phyloP scores from a whole-genome alignment of 768 basidiomycete species.

The Sistotremastrum niveocremeum region DNA sequence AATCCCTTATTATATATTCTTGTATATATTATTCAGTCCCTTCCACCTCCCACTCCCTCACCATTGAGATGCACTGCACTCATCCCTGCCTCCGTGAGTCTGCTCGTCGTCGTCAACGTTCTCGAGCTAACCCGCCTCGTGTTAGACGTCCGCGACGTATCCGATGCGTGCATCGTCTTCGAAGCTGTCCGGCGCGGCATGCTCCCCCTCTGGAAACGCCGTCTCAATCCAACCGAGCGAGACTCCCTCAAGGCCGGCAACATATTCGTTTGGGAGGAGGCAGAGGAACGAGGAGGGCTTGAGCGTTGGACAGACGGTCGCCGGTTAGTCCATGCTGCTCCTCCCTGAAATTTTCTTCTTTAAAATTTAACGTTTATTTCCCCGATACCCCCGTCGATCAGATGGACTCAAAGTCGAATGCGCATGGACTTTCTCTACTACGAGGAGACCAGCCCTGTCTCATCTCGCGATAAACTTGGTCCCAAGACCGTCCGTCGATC shows the following conservation, averaged over 20 bases:
- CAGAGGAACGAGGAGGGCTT: slow-evolving; percentile 56
- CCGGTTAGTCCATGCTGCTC: slow-evolving; percentile 38
- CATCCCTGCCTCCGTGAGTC: too few relatives aligned
- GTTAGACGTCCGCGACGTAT: slow-evolving; percentile 64
- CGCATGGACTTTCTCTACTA: slow-evolving; percentile 73
- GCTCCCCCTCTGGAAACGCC: slow-evolving; percentile 56
- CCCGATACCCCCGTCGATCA: background rate
- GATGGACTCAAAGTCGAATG: slow-evolving; percentile 74
- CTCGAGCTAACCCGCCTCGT: too few relatives aligned
- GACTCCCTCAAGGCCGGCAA: slow-evolving; percentile 60
- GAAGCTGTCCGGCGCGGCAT: slow-evolving; percentile 63
- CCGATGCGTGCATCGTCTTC: slow-evolving; percentile 61
- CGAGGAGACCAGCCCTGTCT: slow-evolving; percentile 35
- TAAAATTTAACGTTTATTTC: background rate
- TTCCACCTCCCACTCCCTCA: too few relatives aligned
- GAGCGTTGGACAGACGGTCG: slow-evolving; percentile 75
- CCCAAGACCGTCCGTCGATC: too few relatives aligned
- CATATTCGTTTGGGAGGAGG: slow-evolving; percentile 80
- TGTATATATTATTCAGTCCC: too few relatives aligned
- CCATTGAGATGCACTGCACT: too few relatives aligned
- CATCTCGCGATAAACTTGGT: too few relatives aligned
- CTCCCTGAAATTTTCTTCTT: background rate
- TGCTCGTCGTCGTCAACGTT: too few relatives aligned
- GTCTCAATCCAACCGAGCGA: slow-evolving; percentile 55
- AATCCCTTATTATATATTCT: too few relatives aligned